Percentiles rank a stretch among this genome's conserved stretches.
Evolutionary conservation across 2,329 filamentous ascomycete species (phyloP).

Genomic region (Cordyceps tenuipes): DNA sequence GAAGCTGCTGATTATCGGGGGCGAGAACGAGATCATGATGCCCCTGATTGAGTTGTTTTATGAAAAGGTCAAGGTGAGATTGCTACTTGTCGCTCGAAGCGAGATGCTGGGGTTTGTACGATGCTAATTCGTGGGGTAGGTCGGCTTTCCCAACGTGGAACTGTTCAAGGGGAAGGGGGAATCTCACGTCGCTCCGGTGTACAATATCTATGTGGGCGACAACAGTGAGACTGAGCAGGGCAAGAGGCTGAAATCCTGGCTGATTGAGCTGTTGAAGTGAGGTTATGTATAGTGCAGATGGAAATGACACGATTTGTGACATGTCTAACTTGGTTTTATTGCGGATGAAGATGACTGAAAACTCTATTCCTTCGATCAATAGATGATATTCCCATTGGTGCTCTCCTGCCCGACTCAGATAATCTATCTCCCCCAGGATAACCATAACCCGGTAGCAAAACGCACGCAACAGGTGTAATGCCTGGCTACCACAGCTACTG

Average conservation of each 20-base stretch:
- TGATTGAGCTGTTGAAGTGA: conserved; percentile 13
- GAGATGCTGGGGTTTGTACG: not conserved
- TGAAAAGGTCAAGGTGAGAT: conserved; percentile 15
- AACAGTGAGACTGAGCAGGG: conserved; percentile 17
- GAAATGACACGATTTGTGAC: not conserved
- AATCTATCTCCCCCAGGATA: too few species aligned
- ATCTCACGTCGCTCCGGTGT: conserved; percentile 18
- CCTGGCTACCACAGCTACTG: not conserved
- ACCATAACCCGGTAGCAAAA: too few species aligned
- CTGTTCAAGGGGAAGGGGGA: conserved; percentile 16
- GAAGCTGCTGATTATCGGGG: conserved; percentile 15
- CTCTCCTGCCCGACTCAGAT: too few species aligned
- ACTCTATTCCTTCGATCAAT: too few species aligned
- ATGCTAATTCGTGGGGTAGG: conserved; percentile 5
- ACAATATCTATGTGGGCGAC: conserved; percentile 16
- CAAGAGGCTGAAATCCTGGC: conserved; percentile 17
- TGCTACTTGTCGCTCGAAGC: too few species aligned
- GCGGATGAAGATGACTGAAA: too few species aligned
- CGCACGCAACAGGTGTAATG: too few species aligned
- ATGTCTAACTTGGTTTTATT: too few species aligned
- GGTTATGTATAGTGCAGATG: not conserved
- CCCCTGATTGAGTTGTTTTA: conserved; percentile 15
- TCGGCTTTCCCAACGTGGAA: conserved; percentile 14
- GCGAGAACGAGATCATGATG: conserved; percentile 16
- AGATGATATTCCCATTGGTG: too few species aligned